A percentile compares a stretch with the other conserved stretches of the same genome.
Evolutionary conservation across 257 asterid genomes (phyloP).

Genomic region (Primulina huaijiensis): DNA sequence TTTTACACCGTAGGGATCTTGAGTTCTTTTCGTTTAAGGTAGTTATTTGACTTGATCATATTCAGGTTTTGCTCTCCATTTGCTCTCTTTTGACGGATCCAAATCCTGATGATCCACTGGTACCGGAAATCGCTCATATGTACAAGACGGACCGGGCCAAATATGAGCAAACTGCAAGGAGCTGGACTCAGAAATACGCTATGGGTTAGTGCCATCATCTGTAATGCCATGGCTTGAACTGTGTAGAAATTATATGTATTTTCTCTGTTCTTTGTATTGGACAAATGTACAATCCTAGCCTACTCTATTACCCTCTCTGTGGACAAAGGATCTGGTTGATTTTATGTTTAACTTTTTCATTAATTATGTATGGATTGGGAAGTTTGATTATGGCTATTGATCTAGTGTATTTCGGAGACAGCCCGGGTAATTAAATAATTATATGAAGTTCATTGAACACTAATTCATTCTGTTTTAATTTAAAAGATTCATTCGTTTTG

Average conservation of each 20-base stretch:
- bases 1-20: neutral
- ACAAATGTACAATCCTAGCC: conserved; percentile 14
- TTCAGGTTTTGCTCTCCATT: conserved; percentile 33
- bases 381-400: neutral
- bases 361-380: neutral
- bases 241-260: conserved; percentile 23
- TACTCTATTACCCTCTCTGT: conserved; percentile 14
- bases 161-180: conserved; percentile 34
- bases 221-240: neutral
- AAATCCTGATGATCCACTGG: conserved; percentile 35
- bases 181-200: conserved; percentile 40
- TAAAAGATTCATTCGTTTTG: too few species aligned
- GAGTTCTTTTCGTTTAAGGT: neutral
- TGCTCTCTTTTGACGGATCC: conserved; percentile 37
- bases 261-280: conserved; percentile 17
- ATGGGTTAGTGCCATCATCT: conserved; percentile 27
- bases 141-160: conserved; percentile 31
- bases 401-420: neutral
- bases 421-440: neutral
- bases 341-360: neutral
- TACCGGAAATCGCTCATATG: conserved; percentile 37
- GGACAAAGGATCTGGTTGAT: conserved; percentile 16
- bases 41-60: neutral
- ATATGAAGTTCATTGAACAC: neutral
- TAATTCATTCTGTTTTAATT: too few species aligned